Conservation (phyloP, 2,329 filamentous ascomycete species). For the Zarea fungicola region DNA sequence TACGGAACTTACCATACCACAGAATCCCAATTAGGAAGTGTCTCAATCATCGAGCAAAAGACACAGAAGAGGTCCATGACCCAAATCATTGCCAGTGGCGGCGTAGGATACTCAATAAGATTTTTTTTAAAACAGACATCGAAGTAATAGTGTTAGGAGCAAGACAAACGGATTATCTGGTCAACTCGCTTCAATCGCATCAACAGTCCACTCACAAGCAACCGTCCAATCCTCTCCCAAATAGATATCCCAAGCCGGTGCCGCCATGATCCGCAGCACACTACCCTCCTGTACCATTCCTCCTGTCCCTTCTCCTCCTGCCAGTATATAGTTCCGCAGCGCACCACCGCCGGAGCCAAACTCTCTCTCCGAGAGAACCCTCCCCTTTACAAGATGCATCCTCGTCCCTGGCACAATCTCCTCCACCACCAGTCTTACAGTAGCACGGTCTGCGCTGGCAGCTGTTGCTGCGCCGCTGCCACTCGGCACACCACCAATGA, state of each 20-base stretch:
- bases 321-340: constrained; percentile 27
- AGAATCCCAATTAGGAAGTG: too few species aligned
- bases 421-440: constrained; percentile 24
- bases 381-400: constrained; percentile 30
- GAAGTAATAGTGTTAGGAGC: neutral
- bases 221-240: constrained; percentile 34
- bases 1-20: too few species aligned
- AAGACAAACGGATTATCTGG: neutral
- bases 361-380: neutral
- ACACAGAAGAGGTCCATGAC: too few species aligned
- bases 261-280: constrained; percentile 26
- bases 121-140: too few species aligned
- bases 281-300: constrained; percentile 25
- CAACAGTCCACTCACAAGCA: constrained; percentile 32
- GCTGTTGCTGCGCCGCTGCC: constrained; percentile 7
- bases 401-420: constrained; percentile 26
- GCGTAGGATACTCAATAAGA: too few species aligned
- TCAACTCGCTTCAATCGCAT: neutral
- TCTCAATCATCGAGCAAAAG: too few species aligned
- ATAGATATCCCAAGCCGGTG: constrained; percentile 34
- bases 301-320: constrained; percentile 30
- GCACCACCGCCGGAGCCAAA: neutral
- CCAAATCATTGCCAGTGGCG: too few species aligned
- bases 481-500: too few species aligned
- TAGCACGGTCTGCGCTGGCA: neutral